Percentiles rank a stretch among this genome's conserved stretches.
Evolutionary conservation across 2,329 filamentous ascomycete genomes (phyloP).

Genomic region (Lecanicillium sp.): DNA sequence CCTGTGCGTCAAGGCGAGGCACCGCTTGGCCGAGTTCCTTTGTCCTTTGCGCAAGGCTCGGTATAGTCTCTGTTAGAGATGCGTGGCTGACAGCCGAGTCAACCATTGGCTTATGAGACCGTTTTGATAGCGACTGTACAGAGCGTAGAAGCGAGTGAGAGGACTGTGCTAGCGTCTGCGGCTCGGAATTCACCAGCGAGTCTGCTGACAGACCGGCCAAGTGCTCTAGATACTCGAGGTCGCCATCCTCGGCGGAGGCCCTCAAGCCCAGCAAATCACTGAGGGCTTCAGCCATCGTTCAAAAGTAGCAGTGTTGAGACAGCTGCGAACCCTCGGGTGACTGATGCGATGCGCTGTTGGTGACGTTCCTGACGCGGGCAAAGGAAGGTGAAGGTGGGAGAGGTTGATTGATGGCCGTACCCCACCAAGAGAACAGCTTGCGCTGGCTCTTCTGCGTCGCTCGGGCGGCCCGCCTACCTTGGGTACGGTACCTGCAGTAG

Average conservation of each 20-base stretch:
- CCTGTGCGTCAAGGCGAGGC: constrained; percentile 70
- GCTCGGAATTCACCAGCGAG: constrained; percentile 66
- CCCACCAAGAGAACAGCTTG: too few species aligned
- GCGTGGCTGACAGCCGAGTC: constrained; percentile 70
- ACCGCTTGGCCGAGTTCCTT: constrained; percentile 62
- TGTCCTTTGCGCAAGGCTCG: constrained; percentile 57
- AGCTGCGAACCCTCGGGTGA: too few species aligned
- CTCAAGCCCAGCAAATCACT: constrained; percentile 24
- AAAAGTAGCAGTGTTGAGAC: too few species aligned
- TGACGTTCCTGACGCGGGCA: too few species aligned
- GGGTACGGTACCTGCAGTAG: too few species aligned
- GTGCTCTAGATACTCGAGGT: constrained; percentile 65
- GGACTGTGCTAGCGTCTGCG: constrained; percentile 69
- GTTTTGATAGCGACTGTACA: constrained; percentile 80
- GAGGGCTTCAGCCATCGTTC: constrained; percentile 32
- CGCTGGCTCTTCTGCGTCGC: too few species aligned
- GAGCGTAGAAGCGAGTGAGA: constrained; percentile 76
- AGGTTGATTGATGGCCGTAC: too few species aligned
- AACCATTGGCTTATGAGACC: constrained; percentile 79
- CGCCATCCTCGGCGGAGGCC: constrained; percentile 38
- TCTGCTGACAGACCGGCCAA: constrained; percentile 70
- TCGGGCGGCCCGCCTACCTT: too few species aligned
- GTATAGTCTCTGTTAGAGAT: constrained; percentile 66
- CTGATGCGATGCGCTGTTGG: too few species aligned
- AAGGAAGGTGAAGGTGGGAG: too few species aligned